phyloP scores from a whole-genome alignment of 495 filamentous ascomycete genomes.

The Saxophila tyrrhenica region DNA sequence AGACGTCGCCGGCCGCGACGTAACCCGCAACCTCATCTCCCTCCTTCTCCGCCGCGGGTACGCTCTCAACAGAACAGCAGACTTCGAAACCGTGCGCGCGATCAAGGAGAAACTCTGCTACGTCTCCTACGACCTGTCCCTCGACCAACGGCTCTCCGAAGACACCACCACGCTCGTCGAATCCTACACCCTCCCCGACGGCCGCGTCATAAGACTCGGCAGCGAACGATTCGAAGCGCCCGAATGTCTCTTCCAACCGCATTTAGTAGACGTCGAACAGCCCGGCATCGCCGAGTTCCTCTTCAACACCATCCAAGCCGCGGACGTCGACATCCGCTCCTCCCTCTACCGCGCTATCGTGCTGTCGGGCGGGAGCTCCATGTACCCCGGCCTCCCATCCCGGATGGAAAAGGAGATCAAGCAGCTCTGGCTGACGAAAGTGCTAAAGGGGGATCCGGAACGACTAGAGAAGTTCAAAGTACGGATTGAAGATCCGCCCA shows the following conservation, averaged over 20 bases:
- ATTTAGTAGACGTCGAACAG: constrained; percentile 95
- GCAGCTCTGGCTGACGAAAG: constrained; percentile 92
- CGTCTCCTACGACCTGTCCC: constrained; percentile 93
- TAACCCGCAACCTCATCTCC: constrained; percentile 92
- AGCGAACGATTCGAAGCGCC: constrained; percentile 96
- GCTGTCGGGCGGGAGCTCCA: constrained; percentile 89
- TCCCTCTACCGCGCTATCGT: constrained; percentile 96
- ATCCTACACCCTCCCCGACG: constrained; percentile 92
- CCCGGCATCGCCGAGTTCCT: constrained; percentile 92
- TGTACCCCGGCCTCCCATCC: constrained; percentile 94
- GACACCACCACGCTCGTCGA: constrained; percentile 97
- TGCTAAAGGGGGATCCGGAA: constrained; percentile 81
- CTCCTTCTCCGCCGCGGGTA: constrained; percentile 92
- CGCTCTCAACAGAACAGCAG: constrained; percentile 92
- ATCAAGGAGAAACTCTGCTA: constrained; percentile 98
- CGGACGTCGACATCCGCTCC: constrained; percentile 86
- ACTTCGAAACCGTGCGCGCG: constrained; percentile 97
- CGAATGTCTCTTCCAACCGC: constrained; percentile 97
- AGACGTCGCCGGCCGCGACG: constrained; percentile 92
- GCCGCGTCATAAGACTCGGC: constrained; percentile 87
- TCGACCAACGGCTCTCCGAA: constrained; percentile 90
- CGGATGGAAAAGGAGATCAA: constrained; percentile 96
- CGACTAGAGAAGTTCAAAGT: constrained; percentile 97
- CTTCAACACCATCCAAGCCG: constrained; percentile 95
- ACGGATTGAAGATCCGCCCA: constrained; percentile 91